Conservation (phyloP, 208 protist genomes). For the Crithidia brevicula region DNA sequence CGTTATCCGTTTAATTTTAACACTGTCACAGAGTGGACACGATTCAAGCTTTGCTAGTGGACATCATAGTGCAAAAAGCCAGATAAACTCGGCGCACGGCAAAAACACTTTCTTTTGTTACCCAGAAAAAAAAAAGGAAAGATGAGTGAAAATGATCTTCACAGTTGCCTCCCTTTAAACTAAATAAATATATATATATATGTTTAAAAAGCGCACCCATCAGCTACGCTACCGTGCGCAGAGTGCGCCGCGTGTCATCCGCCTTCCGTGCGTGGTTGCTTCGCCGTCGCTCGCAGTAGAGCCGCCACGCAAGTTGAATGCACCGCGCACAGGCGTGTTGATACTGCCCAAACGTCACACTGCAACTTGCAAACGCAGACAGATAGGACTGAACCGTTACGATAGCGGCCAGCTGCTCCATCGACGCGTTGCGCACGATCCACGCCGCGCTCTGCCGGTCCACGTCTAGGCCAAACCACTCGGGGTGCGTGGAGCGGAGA, state of each 20-base stretch:
- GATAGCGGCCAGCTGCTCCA: constrained; percentile 18
- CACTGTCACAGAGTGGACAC: too few species aligned
- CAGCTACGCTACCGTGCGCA: too few species aligned
- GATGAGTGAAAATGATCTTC: neutral
- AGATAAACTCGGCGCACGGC: too few species aligned
- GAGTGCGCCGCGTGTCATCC: too few species aligned
- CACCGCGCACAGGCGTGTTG: constrained; percentile 35
- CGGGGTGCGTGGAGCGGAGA: constrained; percentile 40
- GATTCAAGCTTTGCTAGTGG: too few species aligned
- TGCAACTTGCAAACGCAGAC: constrained; percentile 32
- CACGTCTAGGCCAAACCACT: constrained; percentile 38
- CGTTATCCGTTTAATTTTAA: too few species aligned
- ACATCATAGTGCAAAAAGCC: too few species aligned
- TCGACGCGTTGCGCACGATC: constrained; percentile 5
- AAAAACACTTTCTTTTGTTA: too few species aligned
- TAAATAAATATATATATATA: too few species aligned
- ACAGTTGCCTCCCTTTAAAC: too few species aligned
- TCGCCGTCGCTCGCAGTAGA: neutral
- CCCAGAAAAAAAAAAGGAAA: neutral
- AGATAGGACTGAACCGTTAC: constrained; percentile 41
- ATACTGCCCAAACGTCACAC: constrained; percentile 31
- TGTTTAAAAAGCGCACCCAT: too few species aligned
- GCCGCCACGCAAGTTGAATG: constrained; percentile 43
- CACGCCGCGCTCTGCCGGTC: constrained; percentile 16
- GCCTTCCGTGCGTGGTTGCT: too few species aligned